These are phyloP conservation scores for Brassica cretica DNA, from an alignment of 345 rosid species.

Conservation along the genomic window DNA sequence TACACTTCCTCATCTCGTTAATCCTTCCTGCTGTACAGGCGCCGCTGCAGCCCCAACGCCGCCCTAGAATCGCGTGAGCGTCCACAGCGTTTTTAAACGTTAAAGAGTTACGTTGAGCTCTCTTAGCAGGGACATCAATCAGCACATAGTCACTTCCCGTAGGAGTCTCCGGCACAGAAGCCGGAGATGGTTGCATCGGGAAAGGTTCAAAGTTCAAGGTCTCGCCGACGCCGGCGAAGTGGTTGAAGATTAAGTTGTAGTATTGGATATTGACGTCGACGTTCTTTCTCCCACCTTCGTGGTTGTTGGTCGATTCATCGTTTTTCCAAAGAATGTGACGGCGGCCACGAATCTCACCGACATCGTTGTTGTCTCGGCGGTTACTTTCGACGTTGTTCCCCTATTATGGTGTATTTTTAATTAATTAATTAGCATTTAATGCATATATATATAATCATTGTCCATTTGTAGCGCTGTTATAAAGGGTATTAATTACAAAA, in stretches of 20 bases:
- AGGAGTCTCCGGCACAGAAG: neutral
- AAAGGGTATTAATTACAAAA: neutral
- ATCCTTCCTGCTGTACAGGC: neutral
- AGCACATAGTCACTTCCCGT: slow-evolving; percentile 7
- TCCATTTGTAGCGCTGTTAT: neutral
- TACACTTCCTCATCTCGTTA: slow-evolving; percentile 4
- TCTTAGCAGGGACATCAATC: slow-evolving; percentile 32
- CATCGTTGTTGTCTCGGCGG: slow-evolving; percentile 1
- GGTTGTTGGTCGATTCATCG: neutral
- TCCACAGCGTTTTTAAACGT: neutral
- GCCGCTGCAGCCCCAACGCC: neutral
- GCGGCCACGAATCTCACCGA: neutral
- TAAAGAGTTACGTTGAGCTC: slow-evolving; percentile 9
- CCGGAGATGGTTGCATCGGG: slow-evolving; percentile 2
- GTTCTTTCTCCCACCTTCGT: slow-evolving; percentile 11
- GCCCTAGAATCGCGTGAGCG: neutral
- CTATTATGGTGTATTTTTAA: slow-evolving; percentile 1
- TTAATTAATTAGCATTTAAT: neutral
- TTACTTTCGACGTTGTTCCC: slow-evolving; percentile 5
- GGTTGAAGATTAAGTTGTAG: slow-evolving; percentile 17
- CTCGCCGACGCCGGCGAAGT: slow-evolving; percentile 28
- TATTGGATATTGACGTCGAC: slow-evolving; percentile 23
- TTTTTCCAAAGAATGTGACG: neutral
- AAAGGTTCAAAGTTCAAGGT: slow-evolving; percentile 8
- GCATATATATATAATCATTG: slow-evolving; percentile 6